Evolutionary conservation across 345 rosid genomes (phyloP).

Genomic region (Hibiscus trionum): DNA sequence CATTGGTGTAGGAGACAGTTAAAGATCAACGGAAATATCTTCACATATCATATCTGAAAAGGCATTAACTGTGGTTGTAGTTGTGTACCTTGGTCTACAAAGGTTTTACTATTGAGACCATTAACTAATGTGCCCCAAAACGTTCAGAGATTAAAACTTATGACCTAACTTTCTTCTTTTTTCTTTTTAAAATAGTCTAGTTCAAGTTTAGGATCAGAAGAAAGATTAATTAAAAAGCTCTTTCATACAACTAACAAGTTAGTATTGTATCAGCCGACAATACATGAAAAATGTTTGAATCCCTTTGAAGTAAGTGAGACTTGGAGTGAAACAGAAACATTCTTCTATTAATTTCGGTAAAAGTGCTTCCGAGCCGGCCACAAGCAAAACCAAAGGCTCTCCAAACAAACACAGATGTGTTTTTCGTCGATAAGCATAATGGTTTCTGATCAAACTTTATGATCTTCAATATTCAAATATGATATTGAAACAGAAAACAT

Average conservation of each 20-base stretch:
- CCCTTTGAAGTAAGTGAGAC: not conserved
- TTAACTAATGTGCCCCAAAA: not conserved
- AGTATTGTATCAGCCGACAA: not conserved
- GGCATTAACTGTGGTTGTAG: not conserved
- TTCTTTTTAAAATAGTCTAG: not conserved
- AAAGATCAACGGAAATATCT: not conserved
- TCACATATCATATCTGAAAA: not conserved
- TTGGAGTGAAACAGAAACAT: not conserved
- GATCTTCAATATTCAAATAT: not conserved
- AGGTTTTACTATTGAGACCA: not conserved
- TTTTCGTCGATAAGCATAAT: not conserved
- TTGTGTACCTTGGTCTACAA: not conserved
- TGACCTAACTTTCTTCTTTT: not conserved
- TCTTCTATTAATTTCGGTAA: not conserved
- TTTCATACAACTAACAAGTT: not conserved
- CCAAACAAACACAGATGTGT: not conserved
- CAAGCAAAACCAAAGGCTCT: not conserved
- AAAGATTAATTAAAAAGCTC: not conserved
- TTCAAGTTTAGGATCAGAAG: not conserved
- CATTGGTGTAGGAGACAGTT: not conserved
- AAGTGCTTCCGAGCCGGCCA: not conserved
- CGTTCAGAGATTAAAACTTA: not conserved
- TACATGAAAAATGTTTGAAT: not conserved
- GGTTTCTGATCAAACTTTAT: not conserved
- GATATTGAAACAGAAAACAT: not conserved